phyloP scores from a whole-genome alignment of 768 basidiomycete genomes.

The Termitomyces sp. region DNA sequence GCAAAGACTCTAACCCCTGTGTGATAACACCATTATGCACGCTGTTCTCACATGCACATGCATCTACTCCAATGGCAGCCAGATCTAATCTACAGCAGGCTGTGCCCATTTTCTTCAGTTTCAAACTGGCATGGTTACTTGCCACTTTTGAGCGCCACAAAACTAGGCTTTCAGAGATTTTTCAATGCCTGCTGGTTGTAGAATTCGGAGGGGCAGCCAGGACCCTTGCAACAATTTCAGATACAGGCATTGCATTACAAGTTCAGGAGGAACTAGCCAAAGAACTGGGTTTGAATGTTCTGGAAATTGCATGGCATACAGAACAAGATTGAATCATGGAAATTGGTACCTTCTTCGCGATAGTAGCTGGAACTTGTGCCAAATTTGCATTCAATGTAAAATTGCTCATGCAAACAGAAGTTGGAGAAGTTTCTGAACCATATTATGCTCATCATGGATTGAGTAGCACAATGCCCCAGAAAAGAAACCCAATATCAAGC shows the following conservation, averaged over 20 bases:
- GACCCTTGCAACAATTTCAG: conserved; percentile 36
- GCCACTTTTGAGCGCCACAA: conserved; percentile 36
- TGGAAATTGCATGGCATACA: conserved; percentile 34
- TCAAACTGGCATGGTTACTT: conserved; percentile 38
- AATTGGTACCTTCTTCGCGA: conserved; percentile 35
- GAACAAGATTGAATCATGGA: conserved; percentile 40
- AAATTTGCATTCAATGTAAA: conserved; percentile 41
- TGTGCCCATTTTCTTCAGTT: conserved; percentile 40
- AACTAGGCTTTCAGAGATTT: conserved; percentile 29
- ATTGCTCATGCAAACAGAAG: conserved; percentile 42
- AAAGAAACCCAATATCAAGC: conserved; percentile 40
- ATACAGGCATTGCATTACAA: conserved; percentile 28
- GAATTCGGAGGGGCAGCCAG: conserved; percentile 42
- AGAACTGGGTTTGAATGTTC: conserved; percentile 20
- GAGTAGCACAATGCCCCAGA: conserved; percentile 46
- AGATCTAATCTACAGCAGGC: conserved; percentile 44
- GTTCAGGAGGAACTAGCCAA: conserved; percentile 24
- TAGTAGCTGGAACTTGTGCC: conserved; percentile 37
- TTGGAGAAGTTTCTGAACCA: conserved; percentile 38
- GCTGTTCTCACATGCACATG: conserved; percentile 22
- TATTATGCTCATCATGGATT: conserved; percentile 37
- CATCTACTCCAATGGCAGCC: conserved; percentile 36
- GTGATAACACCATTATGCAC: too few species aligned
- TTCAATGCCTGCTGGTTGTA: conserved; percentile 30
- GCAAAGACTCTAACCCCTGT: too few species aligned